Evolutionary conservation across 2,329 filamentous ascomycete species (phyloP).

Genomic region (Cyphellophora attinorum): DNA sequence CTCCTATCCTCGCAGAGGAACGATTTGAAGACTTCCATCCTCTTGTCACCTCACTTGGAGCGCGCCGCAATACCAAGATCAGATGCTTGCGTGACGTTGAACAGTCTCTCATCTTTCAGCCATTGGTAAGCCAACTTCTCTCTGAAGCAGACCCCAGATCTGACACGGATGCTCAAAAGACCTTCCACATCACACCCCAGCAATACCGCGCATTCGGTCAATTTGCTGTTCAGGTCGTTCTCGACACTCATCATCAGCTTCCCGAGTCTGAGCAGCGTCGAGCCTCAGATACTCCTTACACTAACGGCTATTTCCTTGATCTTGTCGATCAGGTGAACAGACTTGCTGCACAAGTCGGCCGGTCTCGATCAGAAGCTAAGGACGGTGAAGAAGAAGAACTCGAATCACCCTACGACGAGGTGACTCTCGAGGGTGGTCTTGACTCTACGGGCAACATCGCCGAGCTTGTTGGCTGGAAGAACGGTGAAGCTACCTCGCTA

Average conservation of each 20-base stretch:
- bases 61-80: constrained; percentile 72
- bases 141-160: constrained; percentile 47
- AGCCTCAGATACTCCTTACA: constrained; percentile 80
- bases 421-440: constrained; percentile 73
- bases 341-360: constrained; percentile 76
- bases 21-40: constrained; percentile 70
- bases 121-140: constrained; percentile 68
- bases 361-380: constrained; percentile 41
- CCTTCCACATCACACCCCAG: constrained; percentile 56
- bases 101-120: constrained; percentile 82
- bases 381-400: constrained; percentile 39
- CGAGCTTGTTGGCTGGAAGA: constrained; percentile 73
- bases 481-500: constrained; percentile 71
- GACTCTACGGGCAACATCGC: constrained; percentile 72
- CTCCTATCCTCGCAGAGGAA: constrained; percentile 65
- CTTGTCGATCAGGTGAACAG: constrained; percentile 85
- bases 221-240: constrained; percentile 79
- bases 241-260: constrained; percentile 77
- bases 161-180: constrained; percentile 66
- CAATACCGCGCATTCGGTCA: constrained; percentile 85
- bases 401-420: constrained; percentile 53
- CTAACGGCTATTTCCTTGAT: constrained; percentile 93
- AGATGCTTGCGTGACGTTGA: constrained; percentile 87
- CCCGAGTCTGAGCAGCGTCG: constrained; percentile 78
- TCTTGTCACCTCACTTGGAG: constrained; percentile 60